A percentile compares a stretch with the other conserved stretches of the same genome.
These are phyloP conservation scores for Penicillium thymicola DNA, from an alignment of 2,329 filamentous ascomycete genomes.

Conservation along the genomic window DNA sequence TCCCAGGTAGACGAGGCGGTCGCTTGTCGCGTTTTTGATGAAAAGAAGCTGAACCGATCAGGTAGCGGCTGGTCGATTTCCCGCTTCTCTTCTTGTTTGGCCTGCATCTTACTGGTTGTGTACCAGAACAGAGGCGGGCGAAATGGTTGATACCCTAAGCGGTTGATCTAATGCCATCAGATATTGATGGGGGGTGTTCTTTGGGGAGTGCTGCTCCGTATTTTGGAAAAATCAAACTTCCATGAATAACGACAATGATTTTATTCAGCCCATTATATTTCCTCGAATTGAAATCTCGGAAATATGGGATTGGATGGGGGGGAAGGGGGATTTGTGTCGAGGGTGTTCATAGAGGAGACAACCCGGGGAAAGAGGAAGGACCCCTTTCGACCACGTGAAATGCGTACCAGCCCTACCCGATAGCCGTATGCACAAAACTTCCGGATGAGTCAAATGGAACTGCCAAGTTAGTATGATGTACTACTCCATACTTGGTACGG, in stretches of 20 bases:
- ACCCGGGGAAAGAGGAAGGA: neutral
- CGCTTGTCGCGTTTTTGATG: slow-evolving; percentile 69
- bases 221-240: neutral
- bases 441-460: neutral
- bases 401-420: slow-evolving; percentile 17
- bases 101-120: neutral
- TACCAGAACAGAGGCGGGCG: neutral
- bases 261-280: slow-evolving; percentile 1
- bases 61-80: slow-evolving; percentile 48
- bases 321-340: neutral
- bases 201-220: neutral
- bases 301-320: neutral
- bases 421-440: slow-evolving; percentile 1
- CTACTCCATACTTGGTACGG: neutral
- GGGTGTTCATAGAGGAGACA: neutral
- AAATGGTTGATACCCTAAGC: neutral
- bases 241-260: neutral
- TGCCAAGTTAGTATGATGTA: neutral
- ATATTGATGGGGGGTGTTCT: neutral
- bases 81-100: slow-evolving; percentile 1
- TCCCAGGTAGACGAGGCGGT: slow-evolving; percentile 20
- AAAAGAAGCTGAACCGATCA: slow-evolving; percentile 92
- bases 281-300: neutral
- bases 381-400: neutral
- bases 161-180: slow-evolving; percentile 1